Evolutionary conservation across 345 rosid species (phyloP), one percentile per base, ranked within the genome.

Genomic region (Rhodamnia argentea): DNA sequence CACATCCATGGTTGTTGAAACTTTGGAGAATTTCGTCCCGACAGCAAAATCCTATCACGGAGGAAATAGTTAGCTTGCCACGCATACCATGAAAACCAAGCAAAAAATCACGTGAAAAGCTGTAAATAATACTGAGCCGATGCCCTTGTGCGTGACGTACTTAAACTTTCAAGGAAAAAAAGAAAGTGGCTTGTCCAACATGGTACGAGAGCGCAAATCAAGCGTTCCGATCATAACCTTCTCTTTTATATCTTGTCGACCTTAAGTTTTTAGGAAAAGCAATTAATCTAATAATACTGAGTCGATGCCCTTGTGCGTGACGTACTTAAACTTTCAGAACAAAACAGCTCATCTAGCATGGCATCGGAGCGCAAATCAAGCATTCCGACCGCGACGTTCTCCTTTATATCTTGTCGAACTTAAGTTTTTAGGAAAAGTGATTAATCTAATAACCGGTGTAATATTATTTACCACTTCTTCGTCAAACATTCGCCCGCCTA

Each of bases 401-500:
- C 42, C 4, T 37, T 29, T 7, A 7, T 15, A 7, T 1, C 5
- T 62, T 37, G 10, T 29, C 2, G 42, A 15, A 2, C 40, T 37
- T 15, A 62, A 4, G 7, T 29, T 2, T 83, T n/a, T 27, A 52
- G 42, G 13, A 52, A n/a, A 82, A 13, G 15, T 11, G 32, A 37
- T 37, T 24, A 82, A 13, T 13, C 26, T 24, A 82, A 5, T 27
- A 20, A 32, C 44, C 60, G 50, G 44, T 55, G 22, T 10, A 37
- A 16, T 53, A 22, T 27, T n/a, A 22, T 82, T 47, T 83, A 84
- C 82, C 82, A 55, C 13, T 24, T 6, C 26, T 56, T 89, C 81
- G 88, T 93, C 92, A 90, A 91, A 93, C 89, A 23, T 64, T 87
- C 52, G 4, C n/a, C 56, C 59, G 6, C 40, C 47, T 40, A 85